Conservation (phyloP, 106 monocot genomes). For the Cymbidium sinense region DNA sequence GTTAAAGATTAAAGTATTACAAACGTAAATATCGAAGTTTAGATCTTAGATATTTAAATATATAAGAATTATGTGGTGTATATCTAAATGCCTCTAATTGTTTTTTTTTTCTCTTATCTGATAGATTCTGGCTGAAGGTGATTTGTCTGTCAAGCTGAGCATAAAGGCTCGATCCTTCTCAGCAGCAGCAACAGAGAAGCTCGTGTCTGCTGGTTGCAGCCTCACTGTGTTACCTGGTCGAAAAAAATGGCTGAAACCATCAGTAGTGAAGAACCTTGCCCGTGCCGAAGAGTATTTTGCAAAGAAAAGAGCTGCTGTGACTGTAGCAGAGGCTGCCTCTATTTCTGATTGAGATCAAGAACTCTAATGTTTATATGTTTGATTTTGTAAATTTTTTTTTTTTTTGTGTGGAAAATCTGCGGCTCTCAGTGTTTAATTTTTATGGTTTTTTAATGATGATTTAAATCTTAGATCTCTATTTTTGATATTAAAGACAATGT, state of each 20-base stretch:
- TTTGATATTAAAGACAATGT: no score
- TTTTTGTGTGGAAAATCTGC: no score
- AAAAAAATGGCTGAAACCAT: constrained; percentile 92
- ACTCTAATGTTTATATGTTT: no score
- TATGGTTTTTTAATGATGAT: no score
- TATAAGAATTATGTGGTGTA: neutral
- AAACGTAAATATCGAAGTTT: neutral
- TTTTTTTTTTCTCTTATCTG: no score
- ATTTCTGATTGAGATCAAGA: no score
- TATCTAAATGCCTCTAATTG: neutral
- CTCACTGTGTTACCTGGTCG: constrained; percentile 63
- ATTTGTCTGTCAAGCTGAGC: constrained; percentile 59
- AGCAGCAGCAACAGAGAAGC: constrained; percentile 66
- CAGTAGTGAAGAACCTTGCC: constrained; percentile 73
- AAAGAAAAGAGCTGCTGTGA: constrained; percentile 57
- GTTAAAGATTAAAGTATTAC: no score
- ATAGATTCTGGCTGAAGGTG: constrained; percentile 81
- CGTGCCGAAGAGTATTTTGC: constrained; percentile 91
- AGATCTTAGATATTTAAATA: neutral
- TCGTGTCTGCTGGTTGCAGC: constrained; percentile 78
- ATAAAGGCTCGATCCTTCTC: constrained; percentile 84
- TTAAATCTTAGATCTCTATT: no score
- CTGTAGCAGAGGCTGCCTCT: neutral
- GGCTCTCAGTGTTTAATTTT: no score
- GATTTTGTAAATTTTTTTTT: no score